These are phyloP conservation scores for Xylaria sp. DNA, from an alignment of 495 filamentous ascomycete species.

Conservation along the genomic window DNA sequence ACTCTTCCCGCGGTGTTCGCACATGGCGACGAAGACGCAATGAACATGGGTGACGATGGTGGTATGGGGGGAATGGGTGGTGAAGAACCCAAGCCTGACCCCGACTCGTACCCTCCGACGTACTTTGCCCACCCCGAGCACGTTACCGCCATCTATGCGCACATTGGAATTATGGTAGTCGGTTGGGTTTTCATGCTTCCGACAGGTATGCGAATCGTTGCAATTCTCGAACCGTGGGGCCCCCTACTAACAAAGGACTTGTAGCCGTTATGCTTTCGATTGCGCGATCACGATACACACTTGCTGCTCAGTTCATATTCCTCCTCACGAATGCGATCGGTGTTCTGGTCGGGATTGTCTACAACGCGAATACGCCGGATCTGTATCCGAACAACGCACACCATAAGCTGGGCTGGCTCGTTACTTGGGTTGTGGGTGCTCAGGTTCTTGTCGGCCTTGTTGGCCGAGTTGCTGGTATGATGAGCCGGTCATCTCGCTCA, in stretches of 20 bases:
- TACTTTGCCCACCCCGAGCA: slow-evolving; percentile 80
- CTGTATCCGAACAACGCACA: slow-evolving; percentile 90
- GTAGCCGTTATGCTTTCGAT: slow-evolving; percentile 88
- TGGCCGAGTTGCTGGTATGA: slow-evolving; percentile 53
- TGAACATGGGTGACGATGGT: slow-evolving; percentile 53
- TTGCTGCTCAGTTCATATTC: slow-evolving; percentile 79
- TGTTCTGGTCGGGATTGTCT: slow-evolving; percentile 74
- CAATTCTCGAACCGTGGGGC: neutral
- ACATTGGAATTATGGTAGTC: slow-evolving; percentile 80
- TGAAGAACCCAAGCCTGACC: slow-evolving; percentile 49
- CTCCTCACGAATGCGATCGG: slow-evolving; percentile 73
- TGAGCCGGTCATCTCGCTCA: slow-evolving; percentile 32
- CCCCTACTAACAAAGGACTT: slow-evolving; percentile 31
- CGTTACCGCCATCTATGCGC: slow-evolving; percentile 71
- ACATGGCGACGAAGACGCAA: slow-evolving; percentile 49
- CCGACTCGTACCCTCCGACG: slow-evolving; percentile 57
- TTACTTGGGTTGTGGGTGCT: slow-evolving; percentile 71
- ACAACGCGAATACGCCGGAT: slow-evolving; percentile 84
- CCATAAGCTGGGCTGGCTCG: slow-evolving; percentile 87
- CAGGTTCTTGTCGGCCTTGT: slow-evolving; percentile 76
- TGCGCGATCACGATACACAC: slow-evolving; percentile 75
- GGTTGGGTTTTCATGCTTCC: slow-evolving; percentile 88
- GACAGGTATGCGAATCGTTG: slow-evolving; percentile 62
- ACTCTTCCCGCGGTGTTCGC: slow-evolving; percentile 49
- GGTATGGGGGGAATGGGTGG: slow-evolving; percentile 47